Evolutionary conservation across 2,329 filamentous ascomycete species (phyloP), one percentile per base, ranked within the genome.

Genomic region (Diatrype stigma): DNA sequence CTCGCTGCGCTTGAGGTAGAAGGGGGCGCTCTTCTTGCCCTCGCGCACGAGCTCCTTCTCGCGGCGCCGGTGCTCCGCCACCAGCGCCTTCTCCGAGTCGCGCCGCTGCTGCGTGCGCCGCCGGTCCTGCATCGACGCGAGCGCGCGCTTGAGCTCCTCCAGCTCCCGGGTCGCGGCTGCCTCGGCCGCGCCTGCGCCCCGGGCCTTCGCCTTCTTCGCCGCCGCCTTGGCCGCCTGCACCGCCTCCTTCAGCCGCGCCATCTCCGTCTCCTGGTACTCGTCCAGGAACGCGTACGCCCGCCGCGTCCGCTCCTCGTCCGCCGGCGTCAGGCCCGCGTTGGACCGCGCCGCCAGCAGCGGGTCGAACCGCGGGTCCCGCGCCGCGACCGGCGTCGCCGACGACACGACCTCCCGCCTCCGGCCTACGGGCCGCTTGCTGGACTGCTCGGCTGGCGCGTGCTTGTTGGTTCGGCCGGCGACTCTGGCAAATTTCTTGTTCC

Each of bases 1-100:
- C 73, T 96, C 93, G 64, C 85, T 84, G 74, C 86, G 86, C 82
- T 99, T 99, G 62, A 97, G 75, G 71, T 90, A 97, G 73, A 91
- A 99, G 0, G 94, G 93, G 6, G 34, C 34, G 34, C 6, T 16
- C 67, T 81, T 84, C 82, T 96, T 96, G 54, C 94, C 94, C 73
- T 95, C 82, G 62, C 84, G 84, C 47, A 97, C 85, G 54, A 89
- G 73, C 67, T 92, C 87, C 73, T 90, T 91, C 77, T 99, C 94
- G 68, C 85, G 79, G 72, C 81, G 81, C 64, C 87, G 82, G 73
- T 97, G 92, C 68, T 87, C 84, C 42, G 82, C 77, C 49, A 93
- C 63, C 40, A 97, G 73, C 51, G 83, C 80, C 60, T 82, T 77
- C 69, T 87, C 83, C 53, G 85, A 80, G 55, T 90, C 86, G 72